Conservation (phyloP, 345 rosid species). For the Hypericum perforatum region DNA sequence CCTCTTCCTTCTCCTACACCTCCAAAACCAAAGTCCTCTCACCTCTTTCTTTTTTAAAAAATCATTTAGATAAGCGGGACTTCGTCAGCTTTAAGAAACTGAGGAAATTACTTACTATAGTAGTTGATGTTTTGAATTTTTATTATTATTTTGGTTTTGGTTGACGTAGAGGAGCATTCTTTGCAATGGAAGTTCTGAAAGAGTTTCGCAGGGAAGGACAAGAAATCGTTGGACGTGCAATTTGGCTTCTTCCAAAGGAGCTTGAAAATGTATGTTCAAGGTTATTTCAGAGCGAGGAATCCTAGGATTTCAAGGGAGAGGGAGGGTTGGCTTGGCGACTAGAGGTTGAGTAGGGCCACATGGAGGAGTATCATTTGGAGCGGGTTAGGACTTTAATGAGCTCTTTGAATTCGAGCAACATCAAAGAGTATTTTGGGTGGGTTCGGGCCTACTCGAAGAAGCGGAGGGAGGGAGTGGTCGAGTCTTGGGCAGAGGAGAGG, state of each 20-base stretch:
- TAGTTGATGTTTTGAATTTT: neutral
- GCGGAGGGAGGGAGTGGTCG: no score
- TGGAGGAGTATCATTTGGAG: no score
- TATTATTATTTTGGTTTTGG: neutral
- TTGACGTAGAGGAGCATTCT: slow-evolving; percentile 30
- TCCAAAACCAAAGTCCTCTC: slow-evolving; percentile 40
- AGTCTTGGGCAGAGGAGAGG: no score
- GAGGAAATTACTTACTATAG: neutral
- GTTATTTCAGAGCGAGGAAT: no score
- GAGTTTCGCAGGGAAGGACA: slow-evolving; percentile 32
- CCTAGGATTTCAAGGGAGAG: no score
- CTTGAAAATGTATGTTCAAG: slow-evolving; percentile 80
- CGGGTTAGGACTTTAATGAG: no score
- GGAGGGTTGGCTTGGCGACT: no score
- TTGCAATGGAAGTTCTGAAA: slow-evolving; percentile 59
- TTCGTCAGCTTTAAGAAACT: neutral
- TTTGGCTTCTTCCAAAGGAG: slow-evolving; percentile 48
- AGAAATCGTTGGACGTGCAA: slow-evolving; percentile 56
- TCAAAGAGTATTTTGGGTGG: no score
- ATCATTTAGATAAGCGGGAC: slow-evolving; percentile 24
- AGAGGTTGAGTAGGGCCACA: no score
- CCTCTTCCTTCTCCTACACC: slow-evolving; percentile 48
- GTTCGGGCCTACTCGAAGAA: no score
- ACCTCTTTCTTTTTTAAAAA: neutral
- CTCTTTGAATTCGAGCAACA: no score